A percentile compares a stretch with the other conserved stretches of the same genome.
Evolutionary conservation across 2,329 filamentous ascomycete species (phyloP).

Genomic region (Emmonsiellopsis sp.): DNA sequence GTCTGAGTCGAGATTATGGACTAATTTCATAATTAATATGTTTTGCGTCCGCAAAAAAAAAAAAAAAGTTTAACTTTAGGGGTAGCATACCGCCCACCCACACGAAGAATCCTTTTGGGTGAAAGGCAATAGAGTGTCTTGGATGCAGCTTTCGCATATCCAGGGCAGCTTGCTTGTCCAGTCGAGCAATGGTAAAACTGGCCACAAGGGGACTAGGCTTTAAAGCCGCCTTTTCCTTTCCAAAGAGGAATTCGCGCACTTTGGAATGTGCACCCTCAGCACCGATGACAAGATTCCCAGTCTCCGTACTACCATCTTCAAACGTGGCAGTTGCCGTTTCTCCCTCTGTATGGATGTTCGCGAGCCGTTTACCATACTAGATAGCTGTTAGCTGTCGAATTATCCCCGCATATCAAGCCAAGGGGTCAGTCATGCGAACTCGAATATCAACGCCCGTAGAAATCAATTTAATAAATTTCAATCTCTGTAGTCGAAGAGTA

Average conservation of each 20-base stretch:
- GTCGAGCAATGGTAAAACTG: slow-evolving; percentile 1
- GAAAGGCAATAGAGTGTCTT: slow-evolving; percentile 4
- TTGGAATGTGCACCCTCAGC: slow-evolving; percentile 9
- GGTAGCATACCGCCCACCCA: slow-evolving; percentile 7
- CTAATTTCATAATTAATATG: not conserved
- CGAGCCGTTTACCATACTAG: slow-evolving; percentile 9
- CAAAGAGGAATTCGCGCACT: slow-evolving; percentile 8
- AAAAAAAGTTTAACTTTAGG: not conserved
- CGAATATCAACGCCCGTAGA: slow-evolving; percentile 19
- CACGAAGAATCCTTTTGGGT: slow-evolving; percentile 7
- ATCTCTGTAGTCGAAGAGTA: slow-evolving; percentile 18
- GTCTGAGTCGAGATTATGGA: slow-evolving; percentile 1
- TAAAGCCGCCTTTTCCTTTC: slow-evolving; percentile 8
- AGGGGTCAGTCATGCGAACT: slow-evolving; percentile 11
- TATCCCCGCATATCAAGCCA: not conserved
- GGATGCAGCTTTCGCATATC: slow-evolving; percentile 4
- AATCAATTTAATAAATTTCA: slow-evolving; percentile 20
- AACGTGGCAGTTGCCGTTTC: slow-evolving; percentile 5
- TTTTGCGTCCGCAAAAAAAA: not conserved
- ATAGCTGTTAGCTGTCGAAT: not conserved
- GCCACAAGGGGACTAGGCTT: slow-evolving; percentile 4
- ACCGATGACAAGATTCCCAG: slow-evolving; percentile 8
- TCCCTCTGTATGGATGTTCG: slow-evolving; percentile 1
- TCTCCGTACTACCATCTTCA: slow-evolving; percentile 7
- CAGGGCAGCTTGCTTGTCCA: slow-evolving; percentile 3